Percentiles rank a stretch among this genome's conserved stretches.
Evolutionary conservation across 2,329 filamentous ascomycete species (phyloP).

Genomic region (Herpotrichia juniperi): DNA sequence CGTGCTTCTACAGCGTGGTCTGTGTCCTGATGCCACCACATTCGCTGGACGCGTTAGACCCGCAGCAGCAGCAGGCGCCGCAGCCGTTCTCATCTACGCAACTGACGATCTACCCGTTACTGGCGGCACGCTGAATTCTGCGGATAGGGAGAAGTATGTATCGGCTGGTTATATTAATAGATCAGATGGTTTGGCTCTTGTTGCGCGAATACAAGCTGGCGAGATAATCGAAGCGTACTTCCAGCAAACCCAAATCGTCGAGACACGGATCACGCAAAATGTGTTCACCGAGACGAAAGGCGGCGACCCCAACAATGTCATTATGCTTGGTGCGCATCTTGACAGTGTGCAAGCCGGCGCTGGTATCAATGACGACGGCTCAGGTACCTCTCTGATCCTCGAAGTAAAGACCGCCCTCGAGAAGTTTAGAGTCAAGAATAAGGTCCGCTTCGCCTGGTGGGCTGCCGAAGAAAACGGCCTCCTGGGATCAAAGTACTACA

Average conservation of each 20-base stretch:
- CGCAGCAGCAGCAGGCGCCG: slow-evolving; percentile 49
- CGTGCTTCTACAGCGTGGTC: slow-evolving; percentile 49
- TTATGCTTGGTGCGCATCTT: slow-evolving; percentile 47
- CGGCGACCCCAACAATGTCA: slow-evolving; percentile 44
- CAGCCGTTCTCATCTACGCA: slow-evolving; percentile 51
- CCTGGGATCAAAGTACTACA: slow-evolving; percentile 47
- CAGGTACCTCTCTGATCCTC: slow-evolving; percentile 44
- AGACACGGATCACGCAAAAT: slow-evolving; percentile 57
- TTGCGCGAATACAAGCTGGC: slow-evolving; percentile 47
- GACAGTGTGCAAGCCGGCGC: slow-evolving; percentile 46
- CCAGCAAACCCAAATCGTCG: slow-evolving; percentile 53
- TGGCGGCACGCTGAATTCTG: slow-evolving; percentile 47
- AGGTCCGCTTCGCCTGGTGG: slow-evolving; percentile 50
- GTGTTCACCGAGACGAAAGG: slow-evolving; percentile 48
- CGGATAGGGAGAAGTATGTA: slow-evolving; percentile 44
- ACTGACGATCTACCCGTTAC: slow-evolving; percentile 45
- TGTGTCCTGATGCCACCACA: slow-evolving; percentile 50
- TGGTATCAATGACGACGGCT: slow-evolving; percentile 52
- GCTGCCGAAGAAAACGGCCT: slow-evolving; percentile 49
- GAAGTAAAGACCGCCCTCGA: slow-evolving; percentile 46
- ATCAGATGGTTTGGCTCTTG: slow-evolving; percentile 50
- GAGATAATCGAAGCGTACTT: slow-evolving; percentile 50
- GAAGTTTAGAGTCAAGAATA: slow-evolving; percentile 47
- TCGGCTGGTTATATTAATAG: slow-evolving; percentile 52
- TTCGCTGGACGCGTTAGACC: slow-evolving; percentile 49